phyloP scores from a whole-genome alignment of 2,329 filamentous ascomycete genomes.

The Alternaria incomplexa region DNA sequence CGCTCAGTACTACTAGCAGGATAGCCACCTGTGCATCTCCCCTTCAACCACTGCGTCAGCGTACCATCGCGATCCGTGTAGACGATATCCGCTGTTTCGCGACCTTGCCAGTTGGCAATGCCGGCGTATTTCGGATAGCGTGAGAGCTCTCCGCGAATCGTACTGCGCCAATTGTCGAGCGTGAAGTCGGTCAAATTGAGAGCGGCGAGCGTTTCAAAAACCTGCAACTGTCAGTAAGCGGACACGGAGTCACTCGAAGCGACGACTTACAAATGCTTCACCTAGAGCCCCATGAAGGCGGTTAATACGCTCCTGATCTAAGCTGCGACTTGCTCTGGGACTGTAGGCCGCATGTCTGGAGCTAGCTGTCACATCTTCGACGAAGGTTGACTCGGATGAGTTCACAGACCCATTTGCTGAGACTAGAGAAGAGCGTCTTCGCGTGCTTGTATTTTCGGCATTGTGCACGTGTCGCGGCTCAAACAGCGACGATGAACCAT shows the following conservation, averaged over 20 bases:
- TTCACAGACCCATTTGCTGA: neutral
- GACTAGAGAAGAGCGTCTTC: neutral
- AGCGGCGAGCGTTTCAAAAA: conserved; percentile 51
- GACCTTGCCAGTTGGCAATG: conserved; percentile 50
- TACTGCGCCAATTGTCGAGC: conserved; percentile 57
- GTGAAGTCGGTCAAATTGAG: conserved; percentile 47
- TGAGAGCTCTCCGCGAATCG: conserved; percentile 51
- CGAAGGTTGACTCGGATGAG: no score
- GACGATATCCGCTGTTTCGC: conserved; percentile 57
- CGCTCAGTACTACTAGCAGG: conserved; percentile 39
- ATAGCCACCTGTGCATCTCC: conserved; percentile 16
- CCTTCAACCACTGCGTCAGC: conserved; percentile 45
- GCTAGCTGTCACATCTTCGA: no score
- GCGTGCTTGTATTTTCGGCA: neutral
- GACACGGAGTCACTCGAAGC: no score
- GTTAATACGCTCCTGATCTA: conserved; percentile 10
- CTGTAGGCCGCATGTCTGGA: no score
- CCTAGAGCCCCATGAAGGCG: conserved; percentile 28
- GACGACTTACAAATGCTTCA: conserved; percentile 32
- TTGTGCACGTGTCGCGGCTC: neutral
- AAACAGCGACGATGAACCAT: neutral
- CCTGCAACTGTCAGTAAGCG: conserved; percentile 34
- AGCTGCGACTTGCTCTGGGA: neutral
- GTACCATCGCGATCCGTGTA: conserved; percentile 49
- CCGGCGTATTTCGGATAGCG: conserved; percentile 51